These are phyloP conservation scores for Thalia dealbata DNA, from an alignment of 176 grass and related monocot species.

Conservation along the genomic window DNA sequence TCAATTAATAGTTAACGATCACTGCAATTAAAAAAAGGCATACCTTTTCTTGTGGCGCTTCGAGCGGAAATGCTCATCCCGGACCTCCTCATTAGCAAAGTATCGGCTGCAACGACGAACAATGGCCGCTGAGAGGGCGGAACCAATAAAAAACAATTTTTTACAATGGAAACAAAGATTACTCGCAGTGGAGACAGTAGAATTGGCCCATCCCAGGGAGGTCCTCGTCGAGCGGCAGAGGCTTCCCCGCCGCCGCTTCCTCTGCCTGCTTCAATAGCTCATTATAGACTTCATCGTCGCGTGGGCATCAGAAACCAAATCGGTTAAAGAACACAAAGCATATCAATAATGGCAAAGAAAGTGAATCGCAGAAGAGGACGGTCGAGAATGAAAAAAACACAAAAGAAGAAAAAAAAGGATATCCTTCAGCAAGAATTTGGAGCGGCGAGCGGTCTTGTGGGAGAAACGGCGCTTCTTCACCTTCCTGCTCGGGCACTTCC, in stretches of 20 bases:
- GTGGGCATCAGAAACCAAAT: slow-evolving; percentile 9
- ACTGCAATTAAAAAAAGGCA: background rate
- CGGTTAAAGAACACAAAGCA: background rate
- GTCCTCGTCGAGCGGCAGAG: slow-evolving; percentile 63
- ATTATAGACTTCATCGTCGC: slow-evolving; percentile 74
- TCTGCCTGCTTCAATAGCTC: slow-evolving; percentile 79
- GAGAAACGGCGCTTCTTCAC: slow-evolving; percentile 87
- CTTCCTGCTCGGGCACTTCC: slow-evolving; percentile 94
- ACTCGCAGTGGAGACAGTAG: slow-evolving; percentile 98
- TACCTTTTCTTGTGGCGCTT: slow-evolving; percentile 95
- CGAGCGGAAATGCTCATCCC: slow-evolving; percentile 63
- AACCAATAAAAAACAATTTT: background rate
- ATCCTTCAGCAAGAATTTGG: slow-evolving; percentile 83
- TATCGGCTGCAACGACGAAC: slow-evolving; percentile 44
- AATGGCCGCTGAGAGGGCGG: background rate
- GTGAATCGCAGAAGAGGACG: background rate
- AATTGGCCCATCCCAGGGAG: slow-evolving; percentile 92
- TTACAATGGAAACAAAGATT: slow-evolving; percentile 1
- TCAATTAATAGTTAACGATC: background rate
- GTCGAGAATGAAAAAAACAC: background rate
- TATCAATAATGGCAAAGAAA: background rate
- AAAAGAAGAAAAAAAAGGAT: slow-evolving; percentile 18
- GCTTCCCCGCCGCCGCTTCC: slow-evolving; percentile 26
- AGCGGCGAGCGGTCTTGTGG: slow-evolving; percentile 67
- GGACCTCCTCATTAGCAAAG: slow-evolving; percentile 61